Conservation (phyloP, 163 green algal species). For the Prototheca wickerhamii region DNA sequence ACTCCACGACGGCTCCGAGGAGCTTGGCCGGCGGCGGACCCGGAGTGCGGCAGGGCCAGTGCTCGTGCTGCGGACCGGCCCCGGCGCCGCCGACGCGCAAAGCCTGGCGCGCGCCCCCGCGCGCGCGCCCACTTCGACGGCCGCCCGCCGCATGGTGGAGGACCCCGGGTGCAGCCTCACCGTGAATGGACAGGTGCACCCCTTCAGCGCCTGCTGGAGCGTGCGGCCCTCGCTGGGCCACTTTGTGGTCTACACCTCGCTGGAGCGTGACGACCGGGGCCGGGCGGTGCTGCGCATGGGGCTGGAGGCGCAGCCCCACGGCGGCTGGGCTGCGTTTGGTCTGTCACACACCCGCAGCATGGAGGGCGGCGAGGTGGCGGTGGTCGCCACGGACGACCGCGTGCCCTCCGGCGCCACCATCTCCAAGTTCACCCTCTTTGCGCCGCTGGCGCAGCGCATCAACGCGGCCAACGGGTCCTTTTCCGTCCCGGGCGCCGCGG, state of each 20-base stretch:
- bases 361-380: background rate
- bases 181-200: background rate
- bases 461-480: conserved; percentile 1
- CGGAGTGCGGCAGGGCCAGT: no score
- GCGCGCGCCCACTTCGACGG: no score
- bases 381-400: background rate
- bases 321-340: background rate
- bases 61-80: no score
- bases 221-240: background rate
- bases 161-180: background rate
- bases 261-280: background rate
- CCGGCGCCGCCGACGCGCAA: no score
- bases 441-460: background rate
- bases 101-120: no score
- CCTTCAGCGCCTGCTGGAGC: background rate
- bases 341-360: background rate
- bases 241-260: background rate
- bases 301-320: background rate
- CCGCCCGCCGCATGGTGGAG: background rate
- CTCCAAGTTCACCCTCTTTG: background rate
- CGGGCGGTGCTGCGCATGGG: background rate
- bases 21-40: no score
- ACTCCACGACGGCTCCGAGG: no score
- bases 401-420: conserved; percentile 1
- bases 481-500: background rate